Base-by-base conservation (phyloP, 179 eudicot species). In the Heliamphora pulchella region DNA sequence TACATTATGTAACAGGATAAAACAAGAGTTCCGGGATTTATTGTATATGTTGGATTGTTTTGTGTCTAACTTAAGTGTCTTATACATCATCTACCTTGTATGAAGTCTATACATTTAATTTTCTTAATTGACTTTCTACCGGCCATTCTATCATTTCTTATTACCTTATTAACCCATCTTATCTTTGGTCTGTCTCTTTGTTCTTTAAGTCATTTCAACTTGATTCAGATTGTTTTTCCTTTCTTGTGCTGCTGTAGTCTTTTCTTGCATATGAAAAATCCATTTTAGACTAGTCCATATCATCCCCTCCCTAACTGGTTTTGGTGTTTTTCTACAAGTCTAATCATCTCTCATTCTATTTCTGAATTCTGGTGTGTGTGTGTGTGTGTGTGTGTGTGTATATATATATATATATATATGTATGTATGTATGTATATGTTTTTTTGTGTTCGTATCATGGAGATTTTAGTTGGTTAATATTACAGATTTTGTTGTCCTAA, bases 91-190 rank as follows among this genome's bases (percentile, higher is more conserved):
- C 39, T 18, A 53, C 55, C 53, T 72, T 22, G 59, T 10, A 72
- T 61, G n/a, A 55, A 43, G 41, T 72, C 17, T 6, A 1, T 46
- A n/a, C 53, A 8, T 51, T 72, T 71, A 8, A 8, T 71, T 48
- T 50, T 54, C 43, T 71, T 51, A 3, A 15, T 61, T 31, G 31
- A n/a, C 53, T 18, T 1, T 43, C 18, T 51, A 14, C 10, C 8
- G 74, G 74, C 74, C 74, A 70, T 70, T 71, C 5, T n/a, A 8
- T 72, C 76, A 20, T 22, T 22, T 72, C 74, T 47, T 22, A 13
- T 14, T 8, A 72, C 15, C 58, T 72, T 59, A 31, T 31, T 31
- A 51, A n/a, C 64, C 4, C 64, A 15, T 61, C 18, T 61, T 15
- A 18, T 17, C 7, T 17, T 50, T 47, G 39, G 39, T 41, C 75